phyloP scores from a whole-genome alignment of 495 filamentous ascomycete genomes.

The Penicillium dipodomyicola region DNA sequence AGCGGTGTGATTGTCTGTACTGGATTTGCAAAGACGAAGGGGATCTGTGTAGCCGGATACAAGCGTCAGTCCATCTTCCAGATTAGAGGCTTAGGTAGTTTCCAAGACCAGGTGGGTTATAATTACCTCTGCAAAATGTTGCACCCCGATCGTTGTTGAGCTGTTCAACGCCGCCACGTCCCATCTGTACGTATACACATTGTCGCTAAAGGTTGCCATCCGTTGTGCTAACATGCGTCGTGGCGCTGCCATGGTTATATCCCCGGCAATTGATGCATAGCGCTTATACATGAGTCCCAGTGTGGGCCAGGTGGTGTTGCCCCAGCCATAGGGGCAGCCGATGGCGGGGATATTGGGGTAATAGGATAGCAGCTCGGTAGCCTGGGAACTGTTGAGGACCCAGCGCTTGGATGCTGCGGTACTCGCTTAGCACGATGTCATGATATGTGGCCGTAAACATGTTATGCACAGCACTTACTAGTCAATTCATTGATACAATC shows the following conservation, averaged over 20 bases:
- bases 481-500: slow-evolving; percentile 45
- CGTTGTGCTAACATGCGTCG: slow-evolving; percentile 51
- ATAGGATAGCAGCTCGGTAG: slow-evolving; percentile 27
- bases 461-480: slow-evolving; percentile 23
- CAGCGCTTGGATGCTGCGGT: slow-evolving; percentile 39
- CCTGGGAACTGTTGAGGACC: slow-evolving; percentile 31
- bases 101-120: background rate
- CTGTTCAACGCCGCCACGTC: slow-evolving; percentile 35
- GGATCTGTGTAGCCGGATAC: slow-evolving; percentile 24
- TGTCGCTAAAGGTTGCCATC: slow-evolving; percentile 40
- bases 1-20: slow-evolving; percentile 36
- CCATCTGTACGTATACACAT: slow-evolving; percentile 59
- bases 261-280: slow-evolving; percentile 51
- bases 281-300: slow-evolving; percentile 53
- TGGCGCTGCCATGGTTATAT: slow-evolving; percentile 53
- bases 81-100: background rate
- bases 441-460: background rate
- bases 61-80: background rate
- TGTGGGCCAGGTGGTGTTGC: slow-evolving; percentile 41
- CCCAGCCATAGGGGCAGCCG: slow-evolving; percentile 51
- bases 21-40: slow-evolving; percentile 52
- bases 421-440: background rate
- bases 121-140: slow-evolving; percentile 39
- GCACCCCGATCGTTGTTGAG: slow-evolving; percentile 32
- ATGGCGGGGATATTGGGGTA: slow-evolving; percentile 47